phyloP scores from a whole-genome alignment of 306 rosid genomes.

The Echinosophora koreensis region DNA sequence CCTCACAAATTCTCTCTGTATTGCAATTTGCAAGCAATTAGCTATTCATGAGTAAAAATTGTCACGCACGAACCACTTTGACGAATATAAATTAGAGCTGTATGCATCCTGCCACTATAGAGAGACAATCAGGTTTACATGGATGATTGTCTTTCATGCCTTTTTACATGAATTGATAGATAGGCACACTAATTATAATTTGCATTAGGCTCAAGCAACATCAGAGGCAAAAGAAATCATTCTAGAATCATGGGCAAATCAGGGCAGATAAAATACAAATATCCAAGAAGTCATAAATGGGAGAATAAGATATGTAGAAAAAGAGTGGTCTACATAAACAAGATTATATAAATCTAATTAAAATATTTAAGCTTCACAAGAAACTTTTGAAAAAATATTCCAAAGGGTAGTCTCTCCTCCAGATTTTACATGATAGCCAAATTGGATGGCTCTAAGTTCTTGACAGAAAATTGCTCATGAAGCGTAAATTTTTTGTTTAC shows the following conservation, averaged over 20 bases:
- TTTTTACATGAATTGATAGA: not conserved
- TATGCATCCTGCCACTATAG: not conserved
- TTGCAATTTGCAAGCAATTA: slow-evolving; percentile 15
- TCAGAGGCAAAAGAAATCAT: slow-evolving; percentile 22
- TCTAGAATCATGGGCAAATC: slow-evolving; percentile 38
- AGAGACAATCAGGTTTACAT: slow-evolving; percentile 12
- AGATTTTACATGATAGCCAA: slow-evolving; percentile 12
- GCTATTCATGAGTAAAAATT: slow-evolving; percentile 6
- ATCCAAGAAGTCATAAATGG: slow-evolving; percentile 28
- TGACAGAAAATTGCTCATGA: slow-evolving; percentile 16
- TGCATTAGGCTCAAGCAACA: slow-evolving; percentile 29
- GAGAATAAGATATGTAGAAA: not conserved
- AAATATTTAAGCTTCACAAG: slow-evolving; percentile 21
- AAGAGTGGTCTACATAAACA: not conserved
- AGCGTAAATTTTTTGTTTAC: not conserved
- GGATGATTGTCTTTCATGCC: slow-evolving; percentile 13
- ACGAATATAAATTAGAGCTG: slow-evolving; percentile 14
- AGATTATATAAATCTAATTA: slow-evolving; percentile 1
- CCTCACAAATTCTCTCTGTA: slow-evolving; percentile 23
- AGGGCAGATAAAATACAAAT: slow-evolving; percentile 20
- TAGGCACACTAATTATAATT: not conserved
- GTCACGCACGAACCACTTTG: slow-evolving; percentile 4
- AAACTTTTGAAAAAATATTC: slow-evolving; percentile 16
- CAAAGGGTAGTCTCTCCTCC: slow-evolving; percentile 15
- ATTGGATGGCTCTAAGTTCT: slow-evolving; percentile 10